Percentiles rank a stretch among this genome's conserved stretches.
Evolutionary conservation across 2,329 filamentous ascomycete species (phyloP).

Genomic region (Aspergillus sergii): DNA sequence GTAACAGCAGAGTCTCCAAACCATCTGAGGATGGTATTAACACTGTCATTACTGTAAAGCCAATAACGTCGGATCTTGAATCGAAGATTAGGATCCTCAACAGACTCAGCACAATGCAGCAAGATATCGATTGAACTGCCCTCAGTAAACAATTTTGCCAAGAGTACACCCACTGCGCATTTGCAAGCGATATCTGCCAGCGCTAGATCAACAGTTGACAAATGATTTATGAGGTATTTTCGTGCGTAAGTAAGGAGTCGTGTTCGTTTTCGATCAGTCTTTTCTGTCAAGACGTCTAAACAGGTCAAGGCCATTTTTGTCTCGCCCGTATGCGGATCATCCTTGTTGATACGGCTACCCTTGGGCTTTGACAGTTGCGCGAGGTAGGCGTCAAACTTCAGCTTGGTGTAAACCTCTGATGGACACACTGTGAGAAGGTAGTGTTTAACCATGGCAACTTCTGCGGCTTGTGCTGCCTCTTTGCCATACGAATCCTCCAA

Average conservation of each 20-base stretch:
- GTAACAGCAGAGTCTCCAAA: constrained; percentile 27
- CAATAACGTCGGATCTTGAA: constrained; percentile 21
- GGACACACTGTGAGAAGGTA: constrained; percentile 30
- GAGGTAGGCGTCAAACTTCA: constrained; percentile 30
- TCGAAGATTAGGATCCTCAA: constrained; percentile 6
- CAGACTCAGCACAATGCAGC: constrained; percentile 19
- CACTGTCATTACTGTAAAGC: constrained; percentile 19
- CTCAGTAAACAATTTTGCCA: constrained; percentile 25
- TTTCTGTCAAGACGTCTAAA: constrained; percentile 19
- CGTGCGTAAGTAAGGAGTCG: constrained; percentile 17
- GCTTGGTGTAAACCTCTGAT: constrained; percentile 24
- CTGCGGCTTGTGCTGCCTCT: constrained; percentile 2
- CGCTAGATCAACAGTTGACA: constrained; percentile 26
- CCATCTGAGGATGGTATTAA: constrained; percentile 22
- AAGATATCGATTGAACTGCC: constrained; percentile 19
- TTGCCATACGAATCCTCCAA: not conserved
- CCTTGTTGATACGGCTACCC: constrained; percentile 21
- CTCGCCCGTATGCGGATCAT: constrained; percentile 26
- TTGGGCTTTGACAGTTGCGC: constrained; percentile 23
- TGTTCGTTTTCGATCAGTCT: constrained; percentile 11
- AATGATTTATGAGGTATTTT: constrained; percentile 20
- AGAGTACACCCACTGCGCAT: constrained; percentile 21
- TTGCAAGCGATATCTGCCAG: constrained; percentile 25
- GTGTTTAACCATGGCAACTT: constrained; percentile 27
- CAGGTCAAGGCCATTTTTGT: constrained; percentile 20